These are phyloP conservation scores for Amaranthus tricolor DNA, from an alignment of 179 eudicot genomes.

Conservation along the genomic window DNA sequence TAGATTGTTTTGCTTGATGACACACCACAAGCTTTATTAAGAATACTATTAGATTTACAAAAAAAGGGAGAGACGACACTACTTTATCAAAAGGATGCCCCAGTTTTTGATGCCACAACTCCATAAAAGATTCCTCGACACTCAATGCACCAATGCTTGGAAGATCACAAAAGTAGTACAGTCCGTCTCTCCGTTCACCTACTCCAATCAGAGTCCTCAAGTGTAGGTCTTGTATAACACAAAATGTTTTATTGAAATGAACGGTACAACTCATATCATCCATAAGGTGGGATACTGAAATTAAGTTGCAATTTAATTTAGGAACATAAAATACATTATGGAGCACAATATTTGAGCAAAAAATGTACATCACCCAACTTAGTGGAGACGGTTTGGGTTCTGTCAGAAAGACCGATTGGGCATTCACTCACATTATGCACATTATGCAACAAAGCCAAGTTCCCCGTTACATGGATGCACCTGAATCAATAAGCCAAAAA, in stretches of 20 bases:
- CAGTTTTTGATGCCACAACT: too few species aligned
- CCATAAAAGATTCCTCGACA: too few species aligned
- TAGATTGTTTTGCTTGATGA: too few species aligned
- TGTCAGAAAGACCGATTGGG: not conserved
- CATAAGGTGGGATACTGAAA: not conserved
- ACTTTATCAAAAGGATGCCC: too few species aligned
- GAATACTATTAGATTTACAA: too few species aligned
- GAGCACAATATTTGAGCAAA: not conserved
- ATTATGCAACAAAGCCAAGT: not conserved
- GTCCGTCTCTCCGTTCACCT: not conserved
- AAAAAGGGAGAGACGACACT: too few species aligned
- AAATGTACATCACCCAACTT: not conserved
- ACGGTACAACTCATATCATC: not conserved
- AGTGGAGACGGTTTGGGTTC: not conserved
- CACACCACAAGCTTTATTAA: too few species aligned
- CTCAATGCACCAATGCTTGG: too few species aligned
- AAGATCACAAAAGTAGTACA: too few species aligned
- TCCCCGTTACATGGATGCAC: not conserved
- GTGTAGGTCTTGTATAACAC: not conserved
- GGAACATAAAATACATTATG: not conserved
- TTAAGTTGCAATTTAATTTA: not conserved
- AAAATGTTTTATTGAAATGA: not conserved
- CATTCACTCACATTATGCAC: not conserved
- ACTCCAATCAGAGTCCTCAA: constrained; percentile 1
- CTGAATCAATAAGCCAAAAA: not conserved